Base-by-base conservation (phyloP, 345 rosid genomes). In the Jatropha curcas region DNA sequence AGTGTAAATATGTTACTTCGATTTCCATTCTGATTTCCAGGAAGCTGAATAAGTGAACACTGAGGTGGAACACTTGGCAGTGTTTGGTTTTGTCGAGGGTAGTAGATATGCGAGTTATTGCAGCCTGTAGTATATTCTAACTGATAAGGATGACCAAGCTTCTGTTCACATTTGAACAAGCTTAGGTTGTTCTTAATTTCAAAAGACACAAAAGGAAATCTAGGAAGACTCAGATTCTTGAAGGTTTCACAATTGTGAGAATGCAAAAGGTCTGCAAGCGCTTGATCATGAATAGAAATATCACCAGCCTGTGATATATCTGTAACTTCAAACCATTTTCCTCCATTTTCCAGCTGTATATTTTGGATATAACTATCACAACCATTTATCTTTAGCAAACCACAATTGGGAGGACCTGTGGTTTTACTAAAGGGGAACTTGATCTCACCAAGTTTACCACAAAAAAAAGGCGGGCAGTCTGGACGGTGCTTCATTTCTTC, bases 381-480 rank as follows among this genome's bases (percentile, higher is more conserved):
- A n/a, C 66, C 63, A 0, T 81, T 71, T 39, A 83, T 57, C 46
- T 1, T 50, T 48, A 76, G 63, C 45, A 83, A 71, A 37, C 88
- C 89, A 60, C 92, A 86, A 0, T 28, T 17, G 10, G 35, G 31
- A 5, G 81, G 77, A 11, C 3, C 45, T 1, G 53, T 67, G 6
- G 2, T 19, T 46, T 75, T 50, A 14, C 72, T 7, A 65, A 75
- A 88, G n/a, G 90, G 89, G 79, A 83, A 86, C 4, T 0, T 16
- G 25, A 82, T 56, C 50, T 73, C 61, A 6, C 71, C 71, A 1
- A 76, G 50, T 22, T 19, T 55, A 34, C 86, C 88, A n/a, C 90
- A 86, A 13, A 28, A 10, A 51, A 82, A 83, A 30, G 7, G 1
- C 0, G 17, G 13, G 65, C 92, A 88, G 1, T 0, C 5, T 4